Base-by-base conservation (phyloP, 805 yeast genomes). In the Saturnispora dispora region DNA sequence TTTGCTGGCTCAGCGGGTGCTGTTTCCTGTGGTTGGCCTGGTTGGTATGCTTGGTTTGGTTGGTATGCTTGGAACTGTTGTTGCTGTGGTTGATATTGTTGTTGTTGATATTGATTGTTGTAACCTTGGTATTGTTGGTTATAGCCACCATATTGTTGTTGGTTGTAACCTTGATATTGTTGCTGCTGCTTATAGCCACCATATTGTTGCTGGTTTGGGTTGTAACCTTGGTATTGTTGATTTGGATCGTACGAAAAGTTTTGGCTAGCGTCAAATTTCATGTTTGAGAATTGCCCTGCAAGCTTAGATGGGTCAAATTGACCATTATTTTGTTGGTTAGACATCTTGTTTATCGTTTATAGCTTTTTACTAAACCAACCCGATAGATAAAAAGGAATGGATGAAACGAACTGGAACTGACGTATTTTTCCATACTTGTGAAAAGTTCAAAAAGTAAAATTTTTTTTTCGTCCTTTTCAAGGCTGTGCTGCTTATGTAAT, bases 1-100 rank as follows among this genome's bases (percentile, higher is more conserved):
- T 77, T 67, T 53, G 60, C 70, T 53, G 65, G 56, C 32, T 71
- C 75, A 52, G 74, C 67, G 63, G 81, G 77, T 39, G 90, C 77
- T 88, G 87, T 81, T 55, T 65, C 57, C 57, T 51, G 62, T 48
- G 55, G 61, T 32, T 57, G 60, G 17, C 56, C 55, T 3, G 55
- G 46, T 35, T 52, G 55, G 17, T 57, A 54, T 37, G 52, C 57
- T 46, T 49, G 51, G 15, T 53, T 20, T 41, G 45, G 32, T 2
- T 43, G 33, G 46, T 27, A 43, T 23, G 27, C 45, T 23, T 40
- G 44, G 44, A 22, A 40, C 13, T 40, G 44, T 40, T 40, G 44
- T 30, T 30, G 30, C 22, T 40, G n/a, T 22, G 30, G 18, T 23
- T 37, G 39, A n/a, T 35, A 35, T 35, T 35, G 39, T 51, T 56